These are phyloP conservation scores for Babesia gibsoni DNA, from an alignment of 169 alveolate species.

Conservation along the genomic window DNA sequence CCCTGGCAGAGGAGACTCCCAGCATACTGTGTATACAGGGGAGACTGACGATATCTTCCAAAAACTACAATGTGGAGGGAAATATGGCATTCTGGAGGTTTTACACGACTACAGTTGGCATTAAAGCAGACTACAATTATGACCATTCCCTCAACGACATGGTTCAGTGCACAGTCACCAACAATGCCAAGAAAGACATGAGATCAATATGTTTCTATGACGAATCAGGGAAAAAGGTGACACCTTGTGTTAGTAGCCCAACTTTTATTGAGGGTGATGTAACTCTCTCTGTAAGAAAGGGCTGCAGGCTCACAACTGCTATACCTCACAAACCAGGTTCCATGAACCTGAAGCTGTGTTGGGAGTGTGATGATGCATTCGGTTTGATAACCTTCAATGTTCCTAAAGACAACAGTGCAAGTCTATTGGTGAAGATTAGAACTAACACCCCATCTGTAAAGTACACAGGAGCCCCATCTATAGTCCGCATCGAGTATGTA, in stretches of 20 bases:
- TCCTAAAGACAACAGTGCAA: constrained; percentile 4
- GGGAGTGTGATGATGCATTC: constrained; percentile 28
- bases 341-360: neutral
- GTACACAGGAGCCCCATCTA: constrained; percentile 26
- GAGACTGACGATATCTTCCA: constrained; percentile 6
- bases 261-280: neutral
- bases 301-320: neutral
- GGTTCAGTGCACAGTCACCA: constrained; percentile 11
- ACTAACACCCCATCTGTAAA: neutral
- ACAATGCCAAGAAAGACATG: constrained; percentile 16
- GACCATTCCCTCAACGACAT: constrained; percentile 21
- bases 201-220: constrained; percentile 11
- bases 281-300: neutral
- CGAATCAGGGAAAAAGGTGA: neutral
- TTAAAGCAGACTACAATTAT: neutral
- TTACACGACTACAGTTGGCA: constrained; percentile 2
- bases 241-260: neutral
- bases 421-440: constrained; percentile 3
- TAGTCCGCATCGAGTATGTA: constrained; percentile 10
- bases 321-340: neutral
- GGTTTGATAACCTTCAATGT: constrained; percentile 10
- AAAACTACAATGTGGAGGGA: neutral
- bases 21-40: constrained; percentile 29
- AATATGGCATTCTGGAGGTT: constrained; percentile 30
- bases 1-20: neutral